Evolutionary conservation across 2,329 filamentous ascomycete species (phyloP).

Genomic region (Diaporthe destruens): DNA sequence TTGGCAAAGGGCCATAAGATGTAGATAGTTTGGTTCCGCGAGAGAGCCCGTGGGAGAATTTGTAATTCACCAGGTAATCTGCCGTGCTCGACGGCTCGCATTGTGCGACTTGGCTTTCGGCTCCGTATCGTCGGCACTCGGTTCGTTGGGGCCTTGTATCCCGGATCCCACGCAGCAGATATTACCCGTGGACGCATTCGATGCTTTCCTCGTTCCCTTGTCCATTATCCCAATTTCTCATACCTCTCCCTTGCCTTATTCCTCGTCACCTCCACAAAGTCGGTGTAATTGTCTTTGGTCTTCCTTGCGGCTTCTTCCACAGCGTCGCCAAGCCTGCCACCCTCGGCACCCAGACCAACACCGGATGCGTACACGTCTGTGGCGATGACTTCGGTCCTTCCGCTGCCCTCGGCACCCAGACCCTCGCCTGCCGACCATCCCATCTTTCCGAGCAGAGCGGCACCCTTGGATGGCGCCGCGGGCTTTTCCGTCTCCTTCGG

Average conservation of each 20-base stretch:
- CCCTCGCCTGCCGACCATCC: conserved; percentile 77
- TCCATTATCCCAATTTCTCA: conserved; percentile 60
- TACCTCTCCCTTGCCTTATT: conserved; percentile 77
- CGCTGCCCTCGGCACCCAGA: conserved; percentile 72
- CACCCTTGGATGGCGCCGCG: conserved; percentile 65
- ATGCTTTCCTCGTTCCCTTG: not conserved
- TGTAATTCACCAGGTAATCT: conserved; percentile 4
- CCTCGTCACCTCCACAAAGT: conserved; percentile 74
- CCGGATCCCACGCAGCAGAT: not conserved
- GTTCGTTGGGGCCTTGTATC: not conserved
- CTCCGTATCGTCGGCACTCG: conserved; percentile 3
- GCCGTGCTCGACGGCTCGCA: not conserved
- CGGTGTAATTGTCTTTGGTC: conserved; percentile 70
- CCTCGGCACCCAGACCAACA: conserved; percentile 77
- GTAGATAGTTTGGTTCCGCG: not conserved
- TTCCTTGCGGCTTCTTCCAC: conserved; percentile 71
- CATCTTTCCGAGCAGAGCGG: conserved; percentile 78
- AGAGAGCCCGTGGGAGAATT: not conserved
- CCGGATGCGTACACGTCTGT: conserved; percentile 76
- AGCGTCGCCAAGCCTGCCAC: conserved; percentile 78
- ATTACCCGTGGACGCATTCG: not conserved
- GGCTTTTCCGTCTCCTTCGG: conserved; percentile 49
- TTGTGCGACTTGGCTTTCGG: conserved; percentile 3
- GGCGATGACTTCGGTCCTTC: conserved; percentile 73
- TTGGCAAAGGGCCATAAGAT: not conserved